Evolutionary conservation across 345 rosid species (phyloP).

Genomic region (Stellera chamaejasme): DNA sequence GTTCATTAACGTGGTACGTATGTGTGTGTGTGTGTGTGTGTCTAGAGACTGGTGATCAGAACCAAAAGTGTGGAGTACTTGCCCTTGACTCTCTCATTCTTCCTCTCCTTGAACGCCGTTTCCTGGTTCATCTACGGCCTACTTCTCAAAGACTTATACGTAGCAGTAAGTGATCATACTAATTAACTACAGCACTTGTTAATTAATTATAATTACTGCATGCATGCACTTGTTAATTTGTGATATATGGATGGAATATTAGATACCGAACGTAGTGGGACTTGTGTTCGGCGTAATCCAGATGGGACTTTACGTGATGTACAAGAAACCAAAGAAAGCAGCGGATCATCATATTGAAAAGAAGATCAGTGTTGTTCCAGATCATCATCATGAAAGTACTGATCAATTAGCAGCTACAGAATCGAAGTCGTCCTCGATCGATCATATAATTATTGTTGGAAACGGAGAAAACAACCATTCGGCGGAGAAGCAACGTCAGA

Average conservation of each 20-base stretch:
- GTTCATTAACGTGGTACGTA: no score
- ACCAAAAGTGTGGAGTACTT: constrained; percentile 90
- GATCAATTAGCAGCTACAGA: no score
- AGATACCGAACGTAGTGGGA: constrained; percentile 36
- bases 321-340: constrained; percentile 16
- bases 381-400: neutral
- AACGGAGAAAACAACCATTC: no score
- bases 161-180: constrained; percentile 47
- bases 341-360: neutral
- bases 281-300: constrained; percentile 28
- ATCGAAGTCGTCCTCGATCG: no score
- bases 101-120: constrained; percentile 68
- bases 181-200: neutral
- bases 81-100: constrained; percentile 82
- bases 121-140: constrained; percentile 81
- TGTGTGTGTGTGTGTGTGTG: no score
- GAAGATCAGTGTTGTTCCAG: constrained; percentile 19
- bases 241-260: neutral
- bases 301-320: constrained; percentile 27
- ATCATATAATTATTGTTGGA: no score
- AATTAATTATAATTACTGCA: neutral
- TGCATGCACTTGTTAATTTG: neutral
- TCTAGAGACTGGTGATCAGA: constrained; percentile 44
- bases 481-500: no score
- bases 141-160: constrained; percentile 43